Percentiles rank a stretch among this genome's conserved stretches.
phyloP scores from a whole-genome alignment of 1,139 yeast genomes.

The Meyerozyma sp. region DNA sequence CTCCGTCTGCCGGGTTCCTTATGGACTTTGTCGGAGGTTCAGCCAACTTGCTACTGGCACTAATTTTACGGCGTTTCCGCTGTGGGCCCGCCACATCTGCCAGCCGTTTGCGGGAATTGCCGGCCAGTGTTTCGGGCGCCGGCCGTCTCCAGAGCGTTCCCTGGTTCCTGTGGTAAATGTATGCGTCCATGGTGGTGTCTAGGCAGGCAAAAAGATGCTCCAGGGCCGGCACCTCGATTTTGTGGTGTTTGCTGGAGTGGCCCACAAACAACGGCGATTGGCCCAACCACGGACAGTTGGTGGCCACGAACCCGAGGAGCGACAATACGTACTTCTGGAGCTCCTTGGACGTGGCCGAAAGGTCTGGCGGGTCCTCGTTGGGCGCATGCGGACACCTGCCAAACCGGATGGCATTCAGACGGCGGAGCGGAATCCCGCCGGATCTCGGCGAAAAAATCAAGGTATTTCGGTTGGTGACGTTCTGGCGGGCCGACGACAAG shows the following conservation, averaged over 20 bases:
- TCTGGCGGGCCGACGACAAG: slow-evolving; percentile 25
- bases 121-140: background rate
- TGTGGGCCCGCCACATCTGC: background rate
- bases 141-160: background rate
- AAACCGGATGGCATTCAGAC: slow-evolving; percentile 9
- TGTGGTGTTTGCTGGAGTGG: background rate
- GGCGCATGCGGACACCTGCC: slow-evolving; percentile 1
- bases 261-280: background rate
- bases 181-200: slow-evolving; percentile 1
- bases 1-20: slow-evolving; percentile 1
- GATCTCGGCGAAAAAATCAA: slow-evolving; percentile 6
- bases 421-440: slow-evolving; percentile 9
- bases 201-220: background rate
- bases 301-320: slow-evolving; percentile 1
- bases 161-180: background rate
- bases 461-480: slow-evolving; percentile 16
- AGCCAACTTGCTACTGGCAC: background rate
- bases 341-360: slow-evolving; percentile 1
- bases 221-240: background rate
- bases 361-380: background rate
- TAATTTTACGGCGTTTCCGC: background rate
- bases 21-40: background rate
- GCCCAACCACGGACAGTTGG: slow-evolving; percentile 1
- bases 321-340: background rate
- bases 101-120: background rate